phyloP scores from a whole-genome alignment of 106 monocot genomes.

The Phalaenopsis equestris region DNA sequence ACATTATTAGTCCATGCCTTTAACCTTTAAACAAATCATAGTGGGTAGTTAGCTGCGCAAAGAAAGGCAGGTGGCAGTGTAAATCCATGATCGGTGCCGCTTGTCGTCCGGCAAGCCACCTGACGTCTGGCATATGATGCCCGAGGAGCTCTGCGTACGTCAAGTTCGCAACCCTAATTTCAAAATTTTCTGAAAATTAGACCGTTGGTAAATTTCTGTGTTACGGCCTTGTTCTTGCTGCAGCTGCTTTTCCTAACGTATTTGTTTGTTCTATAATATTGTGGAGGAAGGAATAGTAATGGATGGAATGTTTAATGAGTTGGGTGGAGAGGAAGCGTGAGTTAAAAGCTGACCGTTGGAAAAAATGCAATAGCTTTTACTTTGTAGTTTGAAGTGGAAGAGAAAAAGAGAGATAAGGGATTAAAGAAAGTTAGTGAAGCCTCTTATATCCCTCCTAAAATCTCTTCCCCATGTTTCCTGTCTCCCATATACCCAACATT shows the following conservation, averaged over 20 bases:
- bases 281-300: background rate
- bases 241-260: background rate
- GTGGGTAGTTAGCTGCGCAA: background rate
- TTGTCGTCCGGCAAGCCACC: conserved; percentile 4
- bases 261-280: background rate
- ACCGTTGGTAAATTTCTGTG: background rate
- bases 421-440: conserved; percentile 1
- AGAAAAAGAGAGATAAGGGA: conserved; percentile 1
- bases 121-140: background rate
- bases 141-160: background rate
- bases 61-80: background rate
- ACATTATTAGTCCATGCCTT: background rate
- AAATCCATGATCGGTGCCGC: background rate
- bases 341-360: conserved; percentile 1
- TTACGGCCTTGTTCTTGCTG: background rate
- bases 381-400: background rate
- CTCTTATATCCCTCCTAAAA: background rate
- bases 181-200: background rate
- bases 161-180: background rate
- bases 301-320: background rate
- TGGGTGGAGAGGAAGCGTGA: background rate
- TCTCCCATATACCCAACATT: background rate
- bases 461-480: background rate
- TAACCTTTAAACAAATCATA: background rate
- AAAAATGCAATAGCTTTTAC: background rate